Base-by-base conservation (phyloP, 352 stramenopile species). In the Hyaloperonospora brassicae region DNA sequence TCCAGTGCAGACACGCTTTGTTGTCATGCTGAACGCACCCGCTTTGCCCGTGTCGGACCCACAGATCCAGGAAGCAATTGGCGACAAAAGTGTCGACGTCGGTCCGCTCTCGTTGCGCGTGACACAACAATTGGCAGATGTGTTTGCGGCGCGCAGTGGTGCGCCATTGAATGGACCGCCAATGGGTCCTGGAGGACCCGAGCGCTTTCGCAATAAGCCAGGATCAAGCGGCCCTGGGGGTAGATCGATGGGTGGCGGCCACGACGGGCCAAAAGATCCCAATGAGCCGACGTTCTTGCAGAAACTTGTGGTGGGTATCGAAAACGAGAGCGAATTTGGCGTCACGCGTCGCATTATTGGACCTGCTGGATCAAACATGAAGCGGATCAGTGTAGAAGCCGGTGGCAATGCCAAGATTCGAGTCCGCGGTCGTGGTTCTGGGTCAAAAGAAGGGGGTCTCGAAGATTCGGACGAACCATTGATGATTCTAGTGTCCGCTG, bases 271-370 rank as follows among this genome's bases (percentile, higher is more conserved):
- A 1, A 74, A 69, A 39, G 64, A 72, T 47, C 34, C 59, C 7
- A 70, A 62, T 40, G 63, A 64, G 2, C 51, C 60, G 11, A 61
- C 60, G 0, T 78, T 89, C 27, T 25, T 86, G 24, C 74, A 95
- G 47, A 92, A 89, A 39, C 62, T 95, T 49, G 48, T 84, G 6
- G 82, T 95, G 14, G 84, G 82, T 0, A 93, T 95, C n/a, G 84
- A 95, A 35, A 82, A 86, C 12, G 84, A 95, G 44, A 85, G 60
- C 48, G 84, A 93, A 25, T 95, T 95, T 62, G 76, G 78, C 9
- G 82, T 92, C 31, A 91, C 82, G 21, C 80, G 82, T 0, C 79
- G 82, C 25, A 89, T 95, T 50, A 91, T 95, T 47, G 84, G 84
- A 5, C 82, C 78, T 14, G 72, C 66, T 0, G 84, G 82, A 5